Conservation (phyloP, 208 protist genomes). For the Histomonas meleagridis region DNA sequence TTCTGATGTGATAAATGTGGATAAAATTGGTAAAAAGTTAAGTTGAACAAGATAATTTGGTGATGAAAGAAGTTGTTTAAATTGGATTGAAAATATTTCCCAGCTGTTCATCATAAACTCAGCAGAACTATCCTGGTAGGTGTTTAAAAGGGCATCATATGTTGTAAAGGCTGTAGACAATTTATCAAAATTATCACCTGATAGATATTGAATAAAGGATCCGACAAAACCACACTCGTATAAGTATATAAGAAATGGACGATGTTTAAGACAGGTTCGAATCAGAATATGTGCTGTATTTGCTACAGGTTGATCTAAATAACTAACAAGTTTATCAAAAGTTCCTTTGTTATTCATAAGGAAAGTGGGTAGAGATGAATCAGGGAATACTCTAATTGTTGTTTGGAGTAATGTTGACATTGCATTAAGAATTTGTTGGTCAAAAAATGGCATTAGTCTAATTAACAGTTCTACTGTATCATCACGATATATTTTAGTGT, state of each 20-base stretch:
- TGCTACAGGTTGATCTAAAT: not conserved
- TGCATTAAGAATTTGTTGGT: not conserved
- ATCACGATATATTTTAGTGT: not conserved
- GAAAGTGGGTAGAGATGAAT: not conserved
- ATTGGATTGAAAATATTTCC: not conserved
- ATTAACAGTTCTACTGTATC: not conserved
- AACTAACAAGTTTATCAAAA: not conserved
- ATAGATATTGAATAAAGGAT: not conserved
- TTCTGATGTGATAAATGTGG: not conserved
- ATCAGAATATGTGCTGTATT: not conserved
- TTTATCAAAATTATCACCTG: conserved; percentile 16
- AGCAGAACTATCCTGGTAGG: not conserved
- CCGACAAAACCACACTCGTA: not conserved
- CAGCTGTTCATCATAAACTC: not conserved
- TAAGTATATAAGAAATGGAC: not conserved
- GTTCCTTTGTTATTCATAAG: not conserved
- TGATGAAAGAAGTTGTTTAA: not conserved
- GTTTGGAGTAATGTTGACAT: not conserved
- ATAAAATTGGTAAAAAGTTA: not conserved
- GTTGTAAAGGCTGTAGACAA: not conserved
- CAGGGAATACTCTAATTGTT: not conserved
- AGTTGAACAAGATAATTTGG: not conserved
- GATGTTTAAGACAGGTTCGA: not conserved
- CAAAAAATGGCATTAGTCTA: conserved; percentile 7
- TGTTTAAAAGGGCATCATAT: not conserved